phyloP scores from a whole-genome alignment of 73 alveolate genomes.

The Breviolum minutum region DNA sequence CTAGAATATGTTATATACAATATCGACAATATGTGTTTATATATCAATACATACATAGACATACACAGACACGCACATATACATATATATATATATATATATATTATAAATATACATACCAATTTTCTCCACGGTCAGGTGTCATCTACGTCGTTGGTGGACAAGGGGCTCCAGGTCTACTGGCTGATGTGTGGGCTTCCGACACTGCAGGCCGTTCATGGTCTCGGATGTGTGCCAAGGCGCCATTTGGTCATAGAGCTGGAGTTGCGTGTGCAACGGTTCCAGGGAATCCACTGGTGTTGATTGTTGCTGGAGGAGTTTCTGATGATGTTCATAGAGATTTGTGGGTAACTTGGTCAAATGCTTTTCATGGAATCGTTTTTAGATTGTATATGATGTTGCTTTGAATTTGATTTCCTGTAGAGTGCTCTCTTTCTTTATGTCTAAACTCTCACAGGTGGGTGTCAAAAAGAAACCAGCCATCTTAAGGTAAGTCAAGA shows the following conservation, averaged over 20 bases:
- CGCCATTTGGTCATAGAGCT: slow-evolving; percentile 38
- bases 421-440: neutral
- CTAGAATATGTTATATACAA: no score
- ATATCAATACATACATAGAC: neutral
- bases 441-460: neutral
- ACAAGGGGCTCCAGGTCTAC: slow-evolving; percentile 73
- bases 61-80: neutral
- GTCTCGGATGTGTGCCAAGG: slow-evolving; percentile 66
- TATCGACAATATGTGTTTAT: no score
- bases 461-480: neutral
- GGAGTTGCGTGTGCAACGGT: slow-evolving; percentile 84
- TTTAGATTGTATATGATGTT: neutral
- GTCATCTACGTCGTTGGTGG: slow-evolving; percentile 87
- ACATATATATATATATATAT: neutral
- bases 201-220: slow-evolving; percentile 78
- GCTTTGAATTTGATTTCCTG: neutral
- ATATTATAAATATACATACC: neutral
- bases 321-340: slow-evolving; percentile 78
- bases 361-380: neutral
- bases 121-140: neutral
- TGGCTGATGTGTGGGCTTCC: slow-evolving; percentile 83
- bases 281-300: slow-evolving; percentile 60
- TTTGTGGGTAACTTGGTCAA: slow-evolving; percentile 26
- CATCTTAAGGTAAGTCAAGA: slow-evolving; percentile 12
- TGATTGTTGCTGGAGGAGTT: slow-evolving; percentile 77